These are phyloP conservation scores for Sugiyamaella japonica DNA, from an alignment of 1,139 yeast species.

Conservation along the genomic window DNA sequence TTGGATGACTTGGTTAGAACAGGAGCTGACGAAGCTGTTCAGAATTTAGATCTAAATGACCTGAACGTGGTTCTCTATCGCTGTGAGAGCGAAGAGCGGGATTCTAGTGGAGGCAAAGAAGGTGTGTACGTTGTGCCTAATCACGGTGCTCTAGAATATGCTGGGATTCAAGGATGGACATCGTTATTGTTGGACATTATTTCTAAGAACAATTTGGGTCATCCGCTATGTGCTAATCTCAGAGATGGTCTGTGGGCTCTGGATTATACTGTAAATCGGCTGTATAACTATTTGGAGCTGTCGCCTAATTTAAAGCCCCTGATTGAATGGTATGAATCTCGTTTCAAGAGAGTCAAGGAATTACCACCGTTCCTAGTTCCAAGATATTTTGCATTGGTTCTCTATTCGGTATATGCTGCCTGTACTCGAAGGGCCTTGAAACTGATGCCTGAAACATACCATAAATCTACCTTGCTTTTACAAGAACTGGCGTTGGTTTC, in stretches of 20 bases:
- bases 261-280: slow-evolving; percentile 67
- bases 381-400: slow-evolving; percentile 75
- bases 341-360: slow-evolving; percentile 63
- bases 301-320: slow-evolving; percentile 53
- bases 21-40: slow-evolving; percentile 76
- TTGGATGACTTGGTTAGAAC: slow-evolving; percentile 64
- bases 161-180: slow-evolving; percentile 94
- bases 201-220: slow-evolving; percentile 73
- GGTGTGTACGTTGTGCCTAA: slow-evolving; percentile 77
- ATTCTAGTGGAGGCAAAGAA: slow-evolving; percentile 65
- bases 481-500: slow-evolving; percentile 81
- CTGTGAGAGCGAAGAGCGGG: slow-evolving; percentile 87
- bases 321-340: slow-evolving; percentile 64
- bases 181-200: slow-evolving; percentile 65
- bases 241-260: slow-evolving; percentile 88
- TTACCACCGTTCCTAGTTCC: slow-evolving; percentile 84
- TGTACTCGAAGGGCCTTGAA: slow-evolving; percentile 66
- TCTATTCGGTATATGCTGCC: slow-evolving; percentile 82
- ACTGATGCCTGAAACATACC: slow-evolving; percentile 55
- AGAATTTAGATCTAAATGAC: slow-evolving; percentile 60
- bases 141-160: slow-evolving; percentile 72
- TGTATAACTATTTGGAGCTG: slow-evolving; percentile 52
- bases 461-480: slow-evolving; percentile 66
- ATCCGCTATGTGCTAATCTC: slow-evolving; percentile 76
- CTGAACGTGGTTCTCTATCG: slow-evolving; percentile 73